Base-by-base conservation (phyloP, 768 basidiomycete species). In the Boletus vinaceobasis region DNA sequence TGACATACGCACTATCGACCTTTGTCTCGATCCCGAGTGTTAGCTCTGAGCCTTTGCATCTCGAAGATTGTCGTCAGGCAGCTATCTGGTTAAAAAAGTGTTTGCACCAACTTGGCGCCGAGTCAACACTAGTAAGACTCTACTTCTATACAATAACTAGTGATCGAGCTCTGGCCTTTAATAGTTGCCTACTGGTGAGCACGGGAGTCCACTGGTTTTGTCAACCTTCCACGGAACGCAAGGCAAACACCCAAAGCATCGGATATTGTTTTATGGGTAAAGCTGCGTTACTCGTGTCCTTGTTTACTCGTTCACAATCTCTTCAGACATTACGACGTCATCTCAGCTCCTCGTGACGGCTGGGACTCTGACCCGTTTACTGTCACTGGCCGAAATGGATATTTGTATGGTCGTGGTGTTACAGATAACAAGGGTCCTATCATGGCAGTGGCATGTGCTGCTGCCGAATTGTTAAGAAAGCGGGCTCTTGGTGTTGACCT, bases 341-440 rank as follows among this genome's bases (percentile, higher is more conserved):
- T 98, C 45, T 77, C 87, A 0, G 93, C 94, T 0, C 84, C 83
- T 0, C 71, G 75, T 10, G 75, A 81, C 7, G 83, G 86, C 13
- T 98, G 96, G 96, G 72, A 78, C 21, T 85, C 87, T 2, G 85
- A 93, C 55, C 96, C 97, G 0, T 99, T 93, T 73, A 77, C 74
- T 7, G 72, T 98, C 57, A 81, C 81, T 0, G 93, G 93, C 3
- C 80, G 84, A 11, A 93, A 98, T 62, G 94, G 93, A 0, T 94
- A 90, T 65, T 74, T 95, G 0, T 94, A 93, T 63, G 96, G 95
- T 21, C 84, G 90, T 43, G 93, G 97, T 4, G 88, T 90, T 2
- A 89, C 91, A 1, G 97, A 99, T 63, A 86, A 99, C 75, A 98
- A 99, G 66, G 97, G 96, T 0, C 97, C 97, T 0, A 87, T 97